Evolutionary conservation across 306 rosid species (phyloP), one percentile per base, ranked within the genome.

Genomic region (Albizia julibrissin): DNA sequence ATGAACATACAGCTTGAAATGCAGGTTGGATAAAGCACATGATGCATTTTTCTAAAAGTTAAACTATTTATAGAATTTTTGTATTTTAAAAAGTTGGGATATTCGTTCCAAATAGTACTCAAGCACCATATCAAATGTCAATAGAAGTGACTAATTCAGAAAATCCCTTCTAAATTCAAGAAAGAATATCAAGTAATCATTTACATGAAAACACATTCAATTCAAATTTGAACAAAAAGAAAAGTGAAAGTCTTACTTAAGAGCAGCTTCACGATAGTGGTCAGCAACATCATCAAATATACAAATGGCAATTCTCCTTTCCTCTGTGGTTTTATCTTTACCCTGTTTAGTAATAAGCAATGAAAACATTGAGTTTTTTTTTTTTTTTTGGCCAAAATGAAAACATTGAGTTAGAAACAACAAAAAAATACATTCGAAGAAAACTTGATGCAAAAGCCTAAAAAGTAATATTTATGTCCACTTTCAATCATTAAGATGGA

Each of bases 231-330:
- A 85, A 68, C 14, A 37, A 69, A 77, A 46, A 9, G 34, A 72
- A 72, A 46, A 29, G 67, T 19, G 24, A 74, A 39, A 74, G 58
- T 73, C 86, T 84, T 89, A 96, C 99, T 94, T 94, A 15, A 94
- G 81, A 79, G 97, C 98, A 31, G 98, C 91, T 88, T 92, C 98
- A n/a, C 89, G 94, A 71, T 98, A 94, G 77, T 96, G 97, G 83
- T 96, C 98, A 40, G 91, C 98, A 88, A 96, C 87, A 84, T 96
- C 99, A 84, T 96, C 99, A 96, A 74, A n/a, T n/a, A 94, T 89
- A 64, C 97, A 92, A n/a, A n/a, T n/a, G n/a, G n/a, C n/a, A 46
- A 94, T 96, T 81, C 99, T 90, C 89, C 99, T 91, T 91, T 96
- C 99, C 85, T 92, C 99, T 43, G 97, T 85, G 40, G 98, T 82